Conservation (phyloP, 2,329 filamentous ascomycete species). For the Orbilia oligospora region DNA sequence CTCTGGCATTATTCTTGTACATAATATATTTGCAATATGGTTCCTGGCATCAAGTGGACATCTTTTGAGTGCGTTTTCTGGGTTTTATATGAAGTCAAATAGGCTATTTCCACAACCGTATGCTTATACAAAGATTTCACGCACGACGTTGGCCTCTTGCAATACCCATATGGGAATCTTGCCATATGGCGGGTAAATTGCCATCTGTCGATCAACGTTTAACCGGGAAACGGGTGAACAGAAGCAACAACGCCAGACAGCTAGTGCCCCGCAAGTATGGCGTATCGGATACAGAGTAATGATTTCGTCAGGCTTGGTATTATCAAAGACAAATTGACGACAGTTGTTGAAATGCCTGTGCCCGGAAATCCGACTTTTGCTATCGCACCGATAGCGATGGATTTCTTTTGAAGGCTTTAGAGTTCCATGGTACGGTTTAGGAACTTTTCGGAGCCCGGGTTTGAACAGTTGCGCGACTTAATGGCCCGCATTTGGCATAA, state of each 20-base stretch:
- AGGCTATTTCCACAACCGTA: slow-evolving; percentile 28
- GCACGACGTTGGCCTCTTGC: neutral
- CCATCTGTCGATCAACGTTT: slow-evolving; percentile 28
- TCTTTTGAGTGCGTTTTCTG: neutral
- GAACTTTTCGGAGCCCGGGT: slow-evolving; percentile 45
- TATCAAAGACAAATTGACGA: slow-evolving; percentile 13
- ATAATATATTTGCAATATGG: slow-evolving; percentile 42
- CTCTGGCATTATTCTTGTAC: slow-evolving; percentile 37
- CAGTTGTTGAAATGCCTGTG: neutral
- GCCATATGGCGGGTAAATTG: slow-evolving; percentile 26
- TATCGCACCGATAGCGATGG: slow-evolving; percentile 19
- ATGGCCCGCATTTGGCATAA: slow-evolving; percentile 25
- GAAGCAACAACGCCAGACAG: slow-evolving; percentile 9
- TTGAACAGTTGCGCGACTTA: slow-evolving; percentile 36
- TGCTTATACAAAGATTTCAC: slow-evolving; percentile 4
- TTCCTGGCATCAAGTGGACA: slow-evolving; percentile 2
- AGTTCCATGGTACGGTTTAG: slow-evolving; percentile 47
- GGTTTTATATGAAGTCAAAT: slow-evolving; percentile 22
- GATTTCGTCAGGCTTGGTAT: slow-evolving; percentile 26
- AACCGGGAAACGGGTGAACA: slow-evolving; percentile 16
- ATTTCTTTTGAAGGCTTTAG: neutral
- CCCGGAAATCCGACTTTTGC: slow-evolving; percentile 2
- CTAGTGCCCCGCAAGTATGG: slow-evolving; percentile 17
- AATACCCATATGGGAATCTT: neutral
- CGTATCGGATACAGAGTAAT: slow-evolving; percentile 25